Evolutionary conservation across 108 stramenopile genomes (phyloP), one percentile per base, ranked within the genome.

Genomic region (Nitzschia sp.): DNA sequence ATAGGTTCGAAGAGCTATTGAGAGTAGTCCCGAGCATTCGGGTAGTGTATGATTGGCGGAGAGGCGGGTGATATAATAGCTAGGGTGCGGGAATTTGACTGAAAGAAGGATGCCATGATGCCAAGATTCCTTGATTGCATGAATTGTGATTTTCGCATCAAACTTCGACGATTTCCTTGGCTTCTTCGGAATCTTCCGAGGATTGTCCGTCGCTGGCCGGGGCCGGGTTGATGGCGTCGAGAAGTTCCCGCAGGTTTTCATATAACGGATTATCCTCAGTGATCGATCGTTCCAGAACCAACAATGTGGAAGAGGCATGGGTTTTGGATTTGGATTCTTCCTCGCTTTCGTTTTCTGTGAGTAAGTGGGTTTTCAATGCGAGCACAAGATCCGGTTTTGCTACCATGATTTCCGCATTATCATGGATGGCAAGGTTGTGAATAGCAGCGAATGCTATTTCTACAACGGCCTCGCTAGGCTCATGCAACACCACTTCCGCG

Each of bases 221-320:
- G 4, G n/a, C 23, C 0, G 61, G 61, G 23, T 42, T 38, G 38
- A 62, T 45, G 21, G 61, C 33, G 2, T 72, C 70, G 32, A 85
- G 36, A 13, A 81, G 54, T 23, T 76, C 64, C 56, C 68, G 59
- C 28, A 85, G 34, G 42, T 71, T 78, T 27, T 75, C 58, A 57
- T 78, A 81, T 0, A 53, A 47, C 6, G 38, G 31, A 66, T 74
- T 80, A 1, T 81, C 80, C n/a, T 70, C 72, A 18, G 80, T 78
- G 35, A 85, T 85, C 30, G 72, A 71, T 47, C 80, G 49, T 57
- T 85, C 80, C 53, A 85, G 58, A 42, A 85, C 80, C 29, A 78
- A 29, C 29, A 81, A 48, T 11, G 76, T 81, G 13, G 78, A 68
- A 2, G 76, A 77, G 15, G 83, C 83, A 46, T 73, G 65, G 29